Base-by-base conservation (phyloP, 805 yeast species). In the Cyberlindnera lachancei region DNA sequence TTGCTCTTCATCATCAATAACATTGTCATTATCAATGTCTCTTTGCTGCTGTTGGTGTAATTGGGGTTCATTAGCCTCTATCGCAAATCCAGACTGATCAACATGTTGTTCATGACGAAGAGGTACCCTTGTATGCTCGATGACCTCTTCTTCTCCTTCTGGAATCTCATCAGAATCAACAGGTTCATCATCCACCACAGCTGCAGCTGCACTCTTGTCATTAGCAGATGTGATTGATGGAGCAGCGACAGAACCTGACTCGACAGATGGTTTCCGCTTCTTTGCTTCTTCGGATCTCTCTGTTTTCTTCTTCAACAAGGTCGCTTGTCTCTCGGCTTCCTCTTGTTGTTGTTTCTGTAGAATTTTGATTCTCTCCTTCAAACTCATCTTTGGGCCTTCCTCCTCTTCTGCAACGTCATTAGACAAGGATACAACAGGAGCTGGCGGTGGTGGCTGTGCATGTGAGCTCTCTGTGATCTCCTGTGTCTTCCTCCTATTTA, bases 301-400 rank as follows among this genome's bases (percentile, higher is more conserved):
- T 36, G 65, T 68, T 36, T 65, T 66, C 47, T 68, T 70, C 44
- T 66, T 69, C 48, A 68, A 43, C 7, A 79, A 73, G 4, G 70
- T 71, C 4, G 75, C 79, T 42, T 75, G 88, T 36, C 75, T 63
- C 38, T 79, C 90, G 15, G 79, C 83, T 46, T 85, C 94, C 49
- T 81, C 82, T 37, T 72, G 73, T 51, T 85, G 95, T 37, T 78
- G 76, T 49, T 84, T 73, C 53, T 88, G 95, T 31, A 90, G 64
- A 48, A 84, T 48, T 5, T 86, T 85, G 52, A 90, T 86, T 43
- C 97, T 70, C 46, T 92, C 96, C 52, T 81, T 81, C 46, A 90
- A 63, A 36, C 94, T 79, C 63, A 87, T 58, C 44, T 82, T 77
- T 7, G 95, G 95, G 21, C 68, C 73, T 20, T 68, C 79, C 18